Percentiles rank a stretch among this genome's conserved stretches.
Evolutionary conservation across 495 filamentous ascomycete species (phyloP).

Genomic region (Penicillium coffeae): DNA sequence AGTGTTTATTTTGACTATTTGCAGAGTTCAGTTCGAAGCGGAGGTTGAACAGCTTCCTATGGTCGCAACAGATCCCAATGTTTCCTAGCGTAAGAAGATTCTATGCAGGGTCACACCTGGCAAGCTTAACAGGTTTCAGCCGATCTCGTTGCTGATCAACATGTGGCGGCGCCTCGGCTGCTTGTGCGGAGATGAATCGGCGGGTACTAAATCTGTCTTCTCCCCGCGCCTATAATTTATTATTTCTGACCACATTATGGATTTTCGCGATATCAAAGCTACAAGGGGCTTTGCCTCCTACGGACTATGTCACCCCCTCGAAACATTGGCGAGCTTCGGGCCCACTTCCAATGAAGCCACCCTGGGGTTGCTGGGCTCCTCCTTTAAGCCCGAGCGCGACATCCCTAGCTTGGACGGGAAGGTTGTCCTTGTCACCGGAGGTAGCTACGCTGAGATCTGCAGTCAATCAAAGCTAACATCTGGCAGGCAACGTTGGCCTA

Average conservation of each 20-base stretch:
- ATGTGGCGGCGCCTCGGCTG: not conserved
- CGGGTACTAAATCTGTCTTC: not conserved
- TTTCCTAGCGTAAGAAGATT: no score
- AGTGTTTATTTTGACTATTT: no score
- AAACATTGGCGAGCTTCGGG: slow-evolving; percentile 31
- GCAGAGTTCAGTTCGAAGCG: no score
- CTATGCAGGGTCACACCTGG: no score
- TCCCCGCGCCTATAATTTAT: not conserved
- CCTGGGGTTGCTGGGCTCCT: slow-evolving; percentile 32
- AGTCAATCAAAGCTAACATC: not conserved
- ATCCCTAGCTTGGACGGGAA: slow-evolving; percentile 55
- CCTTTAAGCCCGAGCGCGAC: slow-evolving; percentile 53
- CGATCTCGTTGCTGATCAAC: no score
- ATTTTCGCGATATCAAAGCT: slow-evolving; percentile 18
- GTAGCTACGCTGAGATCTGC: slow-evolving; percentile 25
- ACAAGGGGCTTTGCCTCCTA: slow-evolving; percentile 16
- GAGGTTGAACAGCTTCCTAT: no score
- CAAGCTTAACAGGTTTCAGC: no score
- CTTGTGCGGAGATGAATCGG: not conserved
- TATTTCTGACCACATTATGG: slow-evolving; percentile 5
- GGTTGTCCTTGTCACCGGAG: slow-evolving; percentile 61
- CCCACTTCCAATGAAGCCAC: slow-evolving; percentile 41
- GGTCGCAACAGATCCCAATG: no score
- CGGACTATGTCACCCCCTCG: slow-evolving; percentile 31
- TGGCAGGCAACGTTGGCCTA: slow-evolving; percentile 60